Evolutionary conservation across 495 filamentous ascomycete species (phyloP), one percentile per base, ranked within the genome.

Genomic region (Hypomontagnella monticulosa): DNA sequence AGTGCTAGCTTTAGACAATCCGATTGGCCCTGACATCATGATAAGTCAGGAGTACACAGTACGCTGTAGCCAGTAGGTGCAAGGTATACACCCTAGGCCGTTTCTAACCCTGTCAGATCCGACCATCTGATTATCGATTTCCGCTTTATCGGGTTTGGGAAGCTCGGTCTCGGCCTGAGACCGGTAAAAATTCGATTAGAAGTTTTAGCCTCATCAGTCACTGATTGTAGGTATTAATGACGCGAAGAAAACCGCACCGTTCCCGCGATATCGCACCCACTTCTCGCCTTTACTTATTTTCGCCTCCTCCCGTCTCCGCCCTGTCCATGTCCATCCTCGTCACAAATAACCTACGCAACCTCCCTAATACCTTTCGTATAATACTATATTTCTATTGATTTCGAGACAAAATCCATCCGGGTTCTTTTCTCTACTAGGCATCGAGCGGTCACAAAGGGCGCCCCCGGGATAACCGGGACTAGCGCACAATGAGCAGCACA

Each of bases 11-110:
- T 33, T 11, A 50, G 27, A 49, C 9, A 32, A 55, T 68, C 67
- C 61, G 54, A 73, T 73, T 70, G 71, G 64, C 37, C 57, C 43
- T 67, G 67, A 73, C 62, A 69, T 73, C 57, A 62, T 62, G 58
- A 27, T 27, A 27, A 38, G 44, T 51, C 46, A 53, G 52, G 38
- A n/a, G n/a, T n/a, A n/a, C n/a, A n/a, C 40, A 15, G 38, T 53
- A 53, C n/a, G n/a, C n/a, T n/a, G n/a, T n/a, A 53, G 18, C 9
- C 23, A 27, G 23, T 27, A 27, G 3, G 6, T 27, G 6, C 23
- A 27, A 27, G 2, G 23, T 27, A 27, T 27, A 27, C 23, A 6
- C 23, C 23, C 23, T 27, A 27, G 18, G 27, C 49, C 49, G 12
- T 43, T 4, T 11, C 40, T 43, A 50, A 18, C 32, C 30, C 11